phyloP scores from a whole-genome alignment of 352 stramenopile genomes.

The Pythium oligandrum region DNA sequence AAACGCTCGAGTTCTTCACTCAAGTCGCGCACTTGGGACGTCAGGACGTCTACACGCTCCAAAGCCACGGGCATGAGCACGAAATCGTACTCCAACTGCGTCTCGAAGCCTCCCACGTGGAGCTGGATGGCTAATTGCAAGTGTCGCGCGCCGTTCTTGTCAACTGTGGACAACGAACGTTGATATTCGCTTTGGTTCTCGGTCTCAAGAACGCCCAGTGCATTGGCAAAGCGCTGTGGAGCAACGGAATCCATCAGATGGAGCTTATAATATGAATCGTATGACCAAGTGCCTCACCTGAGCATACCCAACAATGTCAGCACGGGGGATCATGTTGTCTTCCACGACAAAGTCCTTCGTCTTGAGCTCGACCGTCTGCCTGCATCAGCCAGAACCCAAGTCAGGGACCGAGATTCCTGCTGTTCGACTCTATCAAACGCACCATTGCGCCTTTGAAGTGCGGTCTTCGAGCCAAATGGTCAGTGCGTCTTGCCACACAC shows the following conservation, averaged over 20 bases:
- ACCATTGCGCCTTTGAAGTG: constrained; percentile 10
- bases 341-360: background rate
- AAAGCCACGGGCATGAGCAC: constrained; percentile 9
- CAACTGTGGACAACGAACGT: no score
- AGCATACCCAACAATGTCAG: background rate
- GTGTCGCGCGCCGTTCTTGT: background rate
- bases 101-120: background rate
- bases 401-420: background rate
- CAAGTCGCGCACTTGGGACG: constrained; percentile 9
- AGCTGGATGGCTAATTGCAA: background rate
- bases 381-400: background rate
- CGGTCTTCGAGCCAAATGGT: constrained; percentile 9
- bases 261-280: background rate
- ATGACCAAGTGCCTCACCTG: background rate
- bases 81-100: constrained; percentile 5
- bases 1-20: background rate
- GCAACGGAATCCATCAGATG: background rate
- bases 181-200: no score
- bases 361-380: background rate
- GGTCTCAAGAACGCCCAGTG: no score
- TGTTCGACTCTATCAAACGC: background rate
- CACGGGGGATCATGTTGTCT: constrained; percentile 1
- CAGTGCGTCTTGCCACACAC: constrained; percentile 3
- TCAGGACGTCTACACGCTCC: constrained; percentile 3
- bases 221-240: no score